Evolutionary conservation across 169 alveolate genomes (phyloP).

Genomic region (Eimeria acervulina): DNA sequence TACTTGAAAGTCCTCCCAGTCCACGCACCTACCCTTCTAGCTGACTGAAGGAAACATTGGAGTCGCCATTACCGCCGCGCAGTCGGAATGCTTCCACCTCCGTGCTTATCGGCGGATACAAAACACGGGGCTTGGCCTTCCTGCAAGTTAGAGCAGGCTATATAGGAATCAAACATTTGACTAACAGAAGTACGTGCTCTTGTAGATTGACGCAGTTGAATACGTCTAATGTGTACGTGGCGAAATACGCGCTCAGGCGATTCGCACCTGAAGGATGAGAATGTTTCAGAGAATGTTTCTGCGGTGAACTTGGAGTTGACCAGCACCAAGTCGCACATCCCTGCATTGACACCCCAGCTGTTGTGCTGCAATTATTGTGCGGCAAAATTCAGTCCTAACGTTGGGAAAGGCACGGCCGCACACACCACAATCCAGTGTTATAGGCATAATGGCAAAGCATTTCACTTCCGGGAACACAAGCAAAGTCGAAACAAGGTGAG

Average conservation of each 20-base stretch:
- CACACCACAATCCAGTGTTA: neutral
- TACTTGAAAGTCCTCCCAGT: neutral
- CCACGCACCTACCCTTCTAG: slow-evolving; percentile 25
- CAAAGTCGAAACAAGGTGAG: neutral
- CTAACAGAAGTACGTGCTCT: neutral
- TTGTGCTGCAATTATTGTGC: slow-evolving; percentile 57
- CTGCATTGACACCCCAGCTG: slow-evolving; percentile 82
- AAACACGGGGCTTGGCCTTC: slow-evolving; percentile 23
- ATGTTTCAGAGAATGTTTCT: slow-evolving; percentile 85
- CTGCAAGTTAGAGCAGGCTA: neutral
- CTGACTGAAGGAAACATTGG: slow-evolving; percentile 20
- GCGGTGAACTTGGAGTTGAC: slow-evolving; percentile 91
- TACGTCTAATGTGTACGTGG: neutral
- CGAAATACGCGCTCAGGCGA: neutral
- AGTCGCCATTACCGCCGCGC: neutral
- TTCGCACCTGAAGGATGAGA: slow-evolving; percentile 84
- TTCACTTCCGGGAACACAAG: neutral
- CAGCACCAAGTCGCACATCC: slow-evolving; percentile 84
- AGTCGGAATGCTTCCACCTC: slow-evolving; percentile 40
- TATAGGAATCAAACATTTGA: neutral
- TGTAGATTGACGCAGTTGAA: neutral
- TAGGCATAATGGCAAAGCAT: neutral
- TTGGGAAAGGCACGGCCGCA: neutral
- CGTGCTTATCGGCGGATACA: slow-evolving; percentile 56
- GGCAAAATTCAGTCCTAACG: neutral